Base-by-base conservation (phyloP, 228 moss, liverwort and hornwort species). In the Sphagnum magellanicum region DNA sequence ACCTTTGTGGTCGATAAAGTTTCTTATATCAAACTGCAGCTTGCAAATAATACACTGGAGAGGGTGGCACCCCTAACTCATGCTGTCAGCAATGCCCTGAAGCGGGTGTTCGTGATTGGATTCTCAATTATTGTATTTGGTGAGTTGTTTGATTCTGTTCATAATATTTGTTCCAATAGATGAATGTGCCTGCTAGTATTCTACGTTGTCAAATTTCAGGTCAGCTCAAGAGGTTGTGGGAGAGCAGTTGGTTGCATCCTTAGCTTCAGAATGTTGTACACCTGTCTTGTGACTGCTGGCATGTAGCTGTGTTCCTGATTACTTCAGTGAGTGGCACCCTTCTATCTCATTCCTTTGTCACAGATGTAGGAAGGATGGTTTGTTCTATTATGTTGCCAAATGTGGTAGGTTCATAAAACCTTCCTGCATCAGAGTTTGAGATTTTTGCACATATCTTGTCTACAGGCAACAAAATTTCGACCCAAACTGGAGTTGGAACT, bases 61-160 rank as follows among this genome's bases (percentile, higher is more conserved):
- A 90, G 98, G 74, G 98, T 98, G 12, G 92, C 89, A 50, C 98
- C 98, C 46, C 90, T 98, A 50, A 94, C 98, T 17, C 98, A 98
- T 66, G 94, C 98, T 0, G 98, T 98, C 5, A 93, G 98, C 60
- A 98, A 98, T 74, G 98, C 94, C 53, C 77, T 98, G 78, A 98
- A 98, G 90, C 84, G 94, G 73, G 94, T 98, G 67, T 98, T 98
- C 13, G 92, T 98, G 49, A 98, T 98, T 66, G 98, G 92, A 6
- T 90, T 98, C 77, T 79, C 94, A 46, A 94, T 98, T 59, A 10
- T 98, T 12, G 83, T 98, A n/a, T 98, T 98, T 60, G 94, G 98
- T 89, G 50, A 79, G 84, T 58, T 63, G 47, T 48, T 9, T 9
- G 63, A 64, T 64, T 46, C 46, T 66, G 11, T 16, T 9, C 55